Evolutionary conservation across 2,329 filamentous ascomycete species (phyloP), one percentile per base, ranked within the genome.

Genomic region (Verticillium longisporum): DNA sequence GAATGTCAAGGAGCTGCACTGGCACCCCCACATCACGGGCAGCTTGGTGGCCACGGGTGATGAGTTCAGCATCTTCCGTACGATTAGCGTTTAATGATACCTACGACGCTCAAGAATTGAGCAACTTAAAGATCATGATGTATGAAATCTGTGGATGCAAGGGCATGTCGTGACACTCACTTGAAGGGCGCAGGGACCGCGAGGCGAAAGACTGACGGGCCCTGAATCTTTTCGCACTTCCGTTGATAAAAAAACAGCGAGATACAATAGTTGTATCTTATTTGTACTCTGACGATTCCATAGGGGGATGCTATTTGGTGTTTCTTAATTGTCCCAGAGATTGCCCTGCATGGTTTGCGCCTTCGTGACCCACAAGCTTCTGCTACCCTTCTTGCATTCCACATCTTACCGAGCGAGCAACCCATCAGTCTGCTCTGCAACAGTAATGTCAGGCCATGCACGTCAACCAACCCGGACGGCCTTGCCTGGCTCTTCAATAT

Each of bases 11-110:
- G 95, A 99, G 77, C 79, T 93, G 41, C 95, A 99, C 78, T 99
- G 95, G 94, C 94, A 98, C 78, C 90, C 90, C 37, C 95, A 99
- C 79, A 97, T 98, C 72, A 90, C 92, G 0, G 95, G 95, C 34
- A 88, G 87, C 37, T 78, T 98, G 63, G 88, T 98, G 77, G 92
- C 92, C 1, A 99, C 95, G 0, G 95, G 95, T 10, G 89, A 92
- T 70, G 88, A 88, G 75, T 97, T 99, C 76, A 91, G 89, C 71
- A 87, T 92, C 57, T 91, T 93, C 77, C 88, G 90, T 74, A 93
- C 90, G 1, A 94, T 94, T 71, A 92, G 88, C 73, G 89, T 93
- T 61, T 93, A 82, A 74, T 50, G 45, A 50, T 50, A 50, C 45
- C 45, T 50, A 50, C 13, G 45, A 50, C n/a, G 45, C 45, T 50